These are phyloP conservation scores for Phialophora chinensis DNA, from an alignment of 2,329 filamentous ascomycete genomes.

Conservation along the genomic window DNA sequence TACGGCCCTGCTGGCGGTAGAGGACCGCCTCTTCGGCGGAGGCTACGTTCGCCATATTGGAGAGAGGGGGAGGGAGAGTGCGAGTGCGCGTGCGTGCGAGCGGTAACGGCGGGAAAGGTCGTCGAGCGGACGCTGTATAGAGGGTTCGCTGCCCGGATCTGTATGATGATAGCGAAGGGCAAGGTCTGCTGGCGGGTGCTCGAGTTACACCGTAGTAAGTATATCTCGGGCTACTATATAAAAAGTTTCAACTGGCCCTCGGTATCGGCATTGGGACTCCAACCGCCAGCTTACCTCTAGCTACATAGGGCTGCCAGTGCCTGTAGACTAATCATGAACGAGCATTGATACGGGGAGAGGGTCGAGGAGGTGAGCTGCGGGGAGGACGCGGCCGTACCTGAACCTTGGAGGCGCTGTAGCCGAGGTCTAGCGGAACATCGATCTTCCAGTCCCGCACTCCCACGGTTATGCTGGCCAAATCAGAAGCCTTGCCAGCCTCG, in stretches of 20 bases:
- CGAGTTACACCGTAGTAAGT: not conserved
- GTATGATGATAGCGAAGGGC: not conserved
- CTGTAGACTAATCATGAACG: conserved; percentile 7
- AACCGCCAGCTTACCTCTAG: not conserved
- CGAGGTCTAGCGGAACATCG: conserved; percentile 9
- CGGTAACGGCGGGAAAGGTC: not conserved
- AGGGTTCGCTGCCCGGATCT: not conserved
- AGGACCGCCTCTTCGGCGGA: conserved; percentile 56
- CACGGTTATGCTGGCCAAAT: conserved; percentile 10
- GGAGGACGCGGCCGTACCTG: not conserved
- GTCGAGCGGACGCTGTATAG: not conserved
- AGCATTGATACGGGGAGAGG: not conserved
- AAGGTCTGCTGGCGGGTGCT: not conserved
- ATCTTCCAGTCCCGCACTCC: not conserved
- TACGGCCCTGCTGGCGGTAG: conserved; percentile 68
- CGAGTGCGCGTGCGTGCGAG: not conserved
- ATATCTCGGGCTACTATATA: conserved; percentile 12
- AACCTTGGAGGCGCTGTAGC: conserved; percentile 4
- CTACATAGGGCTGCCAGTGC: not conserved
- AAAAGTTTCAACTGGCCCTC: conserved; percentile 12
- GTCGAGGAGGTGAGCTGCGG: conserved; percentile 1
- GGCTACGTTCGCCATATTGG: conserved; percentile 24
- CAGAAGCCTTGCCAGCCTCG: not conserved
- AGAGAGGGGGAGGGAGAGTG: not conserved
- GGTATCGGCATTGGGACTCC: conserved; percentile 11